Base-by-base conservation (phyloP, 371 early-diverging fungal species). In the Polyrhizophydium stewartii region DNA sequence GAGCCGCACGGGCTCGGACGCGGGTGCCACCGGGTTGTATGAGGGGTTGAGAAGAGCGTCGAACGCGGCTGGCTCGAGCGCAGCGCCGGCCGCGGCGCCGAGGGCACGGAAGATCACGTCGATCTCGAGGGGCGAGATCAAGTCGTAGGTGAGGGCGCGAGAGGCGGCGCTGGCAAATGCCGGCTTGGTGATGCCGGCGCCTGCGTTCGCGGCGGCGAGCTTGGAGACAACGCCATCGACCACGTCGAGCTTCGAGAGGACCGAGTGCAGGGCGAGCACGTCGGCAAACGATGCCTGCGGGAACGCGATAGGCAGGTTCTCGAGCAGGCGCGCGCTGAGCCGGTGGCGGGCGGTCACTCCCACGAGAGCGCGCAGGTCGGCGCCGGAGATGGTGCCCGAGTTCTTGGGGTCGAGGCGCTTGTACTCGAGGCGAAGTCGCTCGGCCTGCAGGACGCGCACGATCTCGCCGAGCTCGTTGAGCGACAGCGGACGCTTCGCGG, bases 391-490 rank as follows among this genome's bases (percentile, higher is more conserved):
- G 58, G 70, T 82, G 21, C 90, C 92, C 16, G 81, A 75, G 31
- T 81, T 77, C 31, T 84, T 72, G 58, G 77, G 75, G 67, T 92
- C 92, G 58, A 82, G 86, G 64, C 76, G 79, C 52, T 85, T 86
- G 74, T 91, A 92, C 56, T 87, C 90, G 67, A 87, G 88, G 60
- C 89, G 85, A 38, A 92, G 75, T 58, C 90, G 85, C 59, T 89
- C 92, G 13, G 84, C 83, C 60, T 89, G 90, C 16, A 91, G 77
- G 19, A 86, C 90, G 65, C 87, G 87, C 59, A 92, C 70, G 41
- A 93, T 75, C 75, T 93, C 89, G 13, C 88, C 78, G 61, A 93
- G 92, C 59, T 90, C 92, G 35, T 87, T 83, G 66, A 87, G 90
- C 21, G 82, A 69, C 61, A 91, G 67, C 43, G 81, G 77, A 37